phyloP scores from a whole-genome alignment of 805 yeast species.

The Ogataea corticis region DNA sequence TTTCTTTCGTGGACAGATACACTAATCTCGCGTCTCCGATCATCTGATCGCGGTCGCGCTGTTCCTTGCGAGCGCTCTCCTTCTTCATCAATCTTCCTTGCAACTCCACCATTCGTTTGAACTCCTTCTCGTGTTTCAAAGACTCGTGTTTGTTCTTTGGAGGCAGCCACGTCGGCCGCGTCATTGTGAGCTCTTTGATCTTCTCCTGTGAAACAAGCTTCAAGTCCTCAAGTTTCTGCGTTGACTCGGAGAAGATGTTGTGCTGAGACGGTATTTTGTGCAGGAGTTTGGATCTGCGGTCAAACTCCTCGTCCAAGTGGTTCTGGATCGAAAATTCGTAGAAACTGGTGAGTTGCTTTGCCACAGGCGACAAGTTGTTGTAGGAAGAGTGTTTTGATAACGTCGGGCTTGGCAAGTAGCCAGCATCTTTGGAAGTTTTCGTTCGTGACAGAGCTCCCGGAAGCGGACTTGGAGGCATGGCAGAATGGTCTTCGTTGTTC shows the following conservation, averaged over 20 bases:
- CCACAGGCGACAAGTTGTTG: constrained; percentile 34
- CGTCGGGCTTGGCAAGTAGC: constrained; percentile 20
- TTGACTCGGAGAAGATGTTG: constrained; percentile 36
- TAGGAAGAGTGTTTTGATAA: constrained; percentile 32
- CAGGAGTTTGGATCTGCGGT: constrained; percentile 36
- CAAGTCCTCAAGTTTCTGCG: constrained; percentile 55
- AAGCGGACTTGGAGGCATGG: constrained; percentile 49
- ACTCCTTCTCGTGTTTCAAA: constrained; percentile 55
- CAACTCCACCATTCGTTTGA: constrained; percentile 38
- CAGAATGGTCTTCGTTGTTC: constrained; percentile 23
- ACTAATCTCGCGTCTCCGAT: constrained; percentile 37
- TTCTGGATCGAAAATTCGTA: constrained; percentile 40
- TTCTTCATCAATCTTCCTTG: constrained; percentile 34
- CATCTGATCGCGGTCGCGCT: constrained; percentile 32
- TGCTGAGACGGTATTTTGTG: constrained; percentile 38
- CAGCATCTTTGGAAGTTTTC: not conserved
- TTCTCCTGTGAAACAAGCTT: constrained; percentile 62
- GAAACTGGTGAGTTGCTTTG: constrained; percentile 42
- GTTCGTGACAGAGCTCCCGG: constrained; percentile 38
- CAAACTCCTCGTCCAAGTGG: constrained; percentile 38
- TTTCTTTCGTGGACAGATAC: constrained; percentile 30
- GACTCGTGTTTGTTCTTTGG: constrained; percentile 59
- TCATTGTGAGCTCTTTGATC: constrained; percentile 50
- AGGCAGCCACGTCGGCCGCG: constrained; percentile 73
- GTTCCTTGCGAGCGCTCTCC: constrained; percentile 34